Evolutionary conservation across 352 stramenopile species (phyloP).

Genomic region (Phytophthora boehmeriae): DNA sequence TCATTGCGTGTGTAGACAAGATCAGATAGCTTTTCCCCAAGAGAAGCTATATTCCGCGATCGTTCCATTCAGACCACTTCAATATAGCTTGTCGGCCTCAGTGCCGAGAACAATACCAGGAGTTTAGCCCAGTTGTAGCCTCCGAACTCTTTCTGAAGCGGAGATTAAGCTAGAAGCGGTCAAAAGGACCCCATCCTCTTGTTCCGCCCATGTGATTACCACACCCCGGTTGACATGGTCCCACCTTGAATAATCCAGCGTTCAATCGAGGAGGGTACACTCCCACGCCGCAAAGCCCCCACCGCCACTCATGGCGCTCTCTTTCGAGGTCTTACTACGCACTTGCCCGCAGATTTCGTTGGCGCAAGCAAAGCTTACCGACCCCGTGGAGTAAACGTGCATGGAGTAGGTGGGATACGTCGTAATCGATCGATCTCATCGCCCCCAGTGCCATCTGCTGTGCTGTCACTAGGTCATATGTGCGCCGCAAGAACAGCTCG

Average conservation of each 20-base stretch:
- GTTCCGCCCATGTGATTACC: not conserved
- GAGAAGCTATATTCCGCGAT: not conserved
- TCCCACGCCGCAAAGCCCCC: not conserved
- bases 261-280: not conserved
- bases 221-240: not conserved
- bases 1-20: constrained; percentile 13
- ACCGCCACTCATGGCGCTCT: not conserved
- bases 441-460: not conserved
- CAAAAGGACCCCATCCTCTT: not conserved
- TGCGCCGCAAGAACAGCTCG: not conserved
- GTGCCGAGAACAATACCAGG: not conserved
- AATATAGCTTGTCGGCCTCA: not conserved
- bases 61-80: not conserved
- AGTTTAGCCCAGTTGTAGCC: too few relatives aligned
- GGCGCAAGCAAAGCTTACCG: not conserved
- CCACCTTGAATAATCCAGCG: not conserved
- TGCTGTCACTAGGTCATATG: not conserved
- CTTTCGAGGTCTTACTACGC: not conserved
- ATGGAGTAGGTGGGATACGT: not conserved
- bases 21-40: not conserved
- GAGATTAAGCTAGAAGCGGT: not conserved
- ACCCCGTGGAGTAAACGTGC: not conserved
- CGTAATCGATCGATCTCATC: not conserved
- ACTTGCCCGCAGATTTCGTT: not conserved
- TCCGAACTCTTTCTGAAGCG: too few relatives aligned